Conservation (phyloP, 1,284 basidiomycete genomes). For the Apiotrichum akiyoshidainum region DNA sequence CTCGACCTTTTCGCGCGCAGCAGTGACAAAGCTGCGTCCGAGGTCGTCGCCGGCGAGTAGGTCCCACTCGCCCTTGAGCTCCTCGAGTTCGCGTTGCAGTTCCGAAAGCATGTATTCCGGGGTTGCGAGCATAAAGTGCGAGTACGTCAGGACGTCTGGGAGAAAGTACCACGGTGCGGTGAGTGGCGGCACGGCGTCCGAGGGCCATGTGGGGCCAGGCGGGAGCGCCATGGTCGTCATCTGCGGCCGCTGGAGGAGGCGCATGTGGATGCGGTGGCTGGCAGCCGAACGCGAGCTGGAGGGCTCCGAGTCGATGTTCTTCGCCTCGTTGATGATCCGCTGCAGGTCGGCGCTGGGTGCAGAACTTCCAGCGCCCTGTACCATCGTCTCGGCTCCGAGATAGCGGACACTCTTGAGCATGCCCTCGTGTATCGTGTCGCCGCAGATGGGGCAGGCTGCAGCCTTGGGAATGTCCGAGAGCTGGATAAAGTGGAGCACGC, state of each 20-base stretch:
- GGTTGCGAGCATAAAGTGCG: slow-evolving; percentile 95
- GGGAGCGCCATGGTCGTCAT: slow-evolving; percentile 95
- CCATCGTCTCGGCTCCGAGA: slow-evolving; percentile 44
- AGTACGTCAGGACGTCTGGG: slow-evolving; percentile 82
- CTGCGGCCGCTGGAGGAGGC: slow-evolving; percentile 86
- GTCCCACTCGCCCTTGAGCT: slow-evolving; percentile 58
- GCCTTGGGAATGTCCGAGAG: slow-evolving; percentile 75
- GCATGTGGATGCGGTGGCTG: slow-evolving; percentile 63
- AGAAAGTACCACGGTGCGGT: slow-evolving; percentile 89
- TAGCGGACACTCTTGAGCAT: slow-evolving; percentile 86
- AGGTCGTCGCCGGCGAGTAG: slow-evolving; percentile 68
- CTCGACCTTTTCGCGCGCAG: slow-evolving; percentile 70
- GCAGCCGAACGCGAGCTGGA: neutral
- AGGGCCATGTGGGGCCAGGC: slow-evolving; percentile 87
- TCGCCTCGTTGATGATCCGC: slow-evolving; percentile 24
- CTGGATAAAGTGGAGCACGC: slow-evolving; percentile 86
- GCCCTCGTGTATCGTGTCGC: slow-evolving; percentile 83
- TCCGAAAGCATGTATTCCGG: slow-evolving; percentile 75
- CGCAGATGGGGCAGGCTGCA: slow-evolving; percentile 91
- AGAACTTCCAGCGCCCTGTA: slow-evolving; percentile 24
- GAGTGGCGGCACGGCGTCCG: slow-evolving; percentile 81
- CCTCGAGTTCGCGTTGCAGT: slow-evolving; percentile 69
- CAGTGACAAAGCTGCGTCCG: slow-evolving; percentile 73
- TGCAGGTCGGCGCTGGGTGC: slow-evolving; percentile 2
- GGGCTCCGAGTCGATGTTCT: slow-evolving; percentile 50